Percentiles rank a stretch among this genome's conserved stretches.
phyloP scores from a whole-genome alignment of 2,329 filamentous ascomycete species.

The Microdochium bolleyi region DNA sequence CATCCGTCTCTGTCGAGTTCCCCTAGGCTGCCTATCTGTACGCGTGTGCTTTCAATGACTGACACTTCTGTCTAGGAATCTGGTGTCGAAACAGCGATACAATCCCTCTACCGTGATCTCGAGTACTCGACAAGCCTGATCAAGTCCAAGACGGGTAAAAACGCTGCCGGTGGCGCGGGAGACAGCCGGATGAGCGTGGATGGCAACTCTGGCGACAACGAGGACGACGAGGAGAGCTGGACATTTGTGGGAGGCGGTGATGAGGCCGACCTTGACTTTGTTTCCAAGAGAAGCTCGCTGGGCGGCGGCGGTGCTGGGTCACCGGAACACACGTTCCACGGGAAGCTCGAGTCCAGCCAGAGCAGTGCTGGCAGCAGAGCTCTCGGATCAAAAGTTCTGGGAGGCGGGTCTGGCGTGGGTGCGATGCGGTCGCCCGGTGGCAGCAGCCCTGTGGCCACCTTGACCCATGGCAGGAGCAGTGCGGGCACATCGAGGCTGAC shows the following conservation, averaged over 20 bases:
- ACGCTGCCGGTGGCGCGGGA: slow-evolving; percentile 20
- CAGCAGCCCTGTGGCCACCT: background rate
- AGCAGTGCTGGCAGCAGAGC: background rate
- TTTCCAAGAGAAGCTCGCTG: slow-evolving; percentile 18
- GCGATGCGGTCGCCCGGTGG: background rate
- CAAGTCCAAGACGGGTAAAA: slow-evolving; percentile 53
- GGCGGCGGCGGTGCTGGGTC: slow-evolving; percentile 4
- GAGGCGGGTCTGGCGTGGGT: background rate
- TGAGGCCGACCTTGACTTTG: slow-evolving; percentile 20
- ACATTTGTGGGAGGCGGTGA: slow-evolving; percentile 65
- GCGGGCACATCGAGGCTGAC: background rate
- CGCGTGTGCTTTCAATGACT: no score
- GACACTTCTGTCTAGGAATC: slow-evolving; percentile 55
- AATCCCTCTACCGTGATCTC: slow-evolving; percentile 87
- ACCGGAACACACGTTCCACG: background rate
- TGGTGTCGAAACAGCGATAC: slow-evolving; percentile 83
- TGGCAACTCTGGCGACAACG: slow-evolving; percentile 26
- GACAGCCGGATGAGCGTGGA: slow-evolving; percentile 33
- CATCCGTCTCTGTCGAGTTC: slow-evolving; percentile 8
- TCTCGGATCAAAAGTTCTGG: background rate
- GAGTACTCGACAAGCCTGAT: slow-evolving; percentile 86
- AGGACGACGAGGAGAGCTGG: slow-evolving; percentile 78
- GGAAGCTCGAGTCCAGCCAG: background rate
- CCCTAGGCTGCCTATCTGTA: no score
- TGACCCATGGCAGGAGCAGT: background rate